Evolutionary conservation across 148 eudicot species (phyloP).

Genomic region (Amaranthus cruentus): DNA sequence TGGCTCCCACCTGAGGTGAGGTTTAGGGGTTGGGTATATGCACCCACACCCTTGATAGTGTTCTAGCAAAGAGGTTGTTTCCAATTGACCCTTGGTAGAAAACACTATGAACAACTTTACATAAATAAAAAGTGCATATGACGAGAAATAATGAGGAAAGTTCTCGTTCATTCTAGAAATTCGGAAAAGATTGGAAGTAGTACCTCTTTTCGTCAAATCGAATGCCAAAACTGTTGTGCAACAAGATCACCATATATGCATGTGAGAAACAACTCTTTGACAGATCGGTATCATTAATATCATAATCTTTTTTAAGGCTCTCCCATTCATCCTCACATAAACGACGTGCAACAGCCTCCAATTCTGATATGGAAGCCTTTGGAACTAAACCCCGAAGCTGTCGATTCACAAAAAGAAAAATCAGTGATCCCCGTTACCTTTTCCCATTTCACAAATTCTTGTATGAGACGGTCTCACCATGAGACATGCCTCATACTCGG

Average conservation of each 20-base stretch:
- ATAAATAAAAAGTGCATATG: no score
- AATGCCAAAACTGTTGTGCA: conserved; percentile 31
- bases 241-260: conserved; percentile 32
- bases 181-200: background rate
- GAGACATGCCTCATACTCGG: no score
- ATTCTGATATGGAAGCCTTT: conserved; percentile 30
- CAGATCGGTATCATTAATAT: conserved; percentile 31
- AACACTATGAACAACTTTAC: no score
- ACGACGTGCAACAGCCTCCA: conserved; percentile 35
- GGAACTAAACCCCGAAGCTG: conserved; percentile 38
- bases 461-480: no score
- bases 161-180: background rate
- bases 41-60: no score
- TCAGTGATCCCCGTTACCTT: conserved; percentile 1
- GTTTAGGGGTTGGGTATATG: no score
- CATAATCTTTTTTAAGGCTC: conserved; percentile 25
- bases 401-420: conserved; percentile 1
- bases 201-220: conserved; percentile 38
- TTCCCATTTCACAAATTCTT: no score
- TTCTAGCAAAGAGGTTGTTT: no score
- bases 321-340: conserved; percentile 41
- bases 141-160: no score
- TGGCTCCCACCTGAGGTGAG: no score
- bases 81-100: no score
- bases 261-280: conserved; percentile 38